Conservation (phyloP, 495 filamentous ascomycete species). For the Copromyces sp. region DNA sequence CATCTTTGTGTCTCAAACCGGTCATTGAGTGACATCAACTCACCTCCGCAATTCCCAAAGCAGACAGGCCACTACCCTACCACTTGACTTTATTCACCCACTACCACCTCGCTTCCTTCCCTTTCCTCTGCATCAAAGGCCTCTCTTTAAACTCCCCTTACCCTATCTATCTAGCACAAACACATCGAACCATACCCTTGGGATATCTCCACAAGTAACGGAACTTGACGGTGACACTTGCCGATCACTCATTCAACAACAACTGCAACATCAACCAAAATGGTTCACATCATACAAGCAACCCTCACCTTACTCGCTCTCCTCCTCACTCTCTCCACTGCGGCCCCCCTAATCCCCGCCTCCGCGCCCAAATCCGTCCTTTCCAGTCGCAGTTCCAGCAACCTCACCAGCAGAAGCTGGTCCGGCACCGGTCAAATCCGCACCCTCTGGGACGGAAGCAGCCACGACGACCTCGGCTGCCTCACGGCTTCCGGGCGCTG, state of each 20-base stretch:
- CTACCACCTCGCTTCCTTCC: neutral
- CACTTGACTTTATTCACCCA: neutral
- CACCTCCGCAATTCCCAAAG: neutral
- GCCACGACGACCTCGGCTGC: constrained; percentile 18
- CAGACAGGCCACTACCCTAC: neutral
- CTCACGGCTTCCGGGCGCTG: constrained; percentile 12
- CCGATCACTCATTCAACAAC: neutral
- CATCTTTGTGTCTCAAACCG: neutral
- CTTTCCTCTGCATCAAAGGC: neutral
- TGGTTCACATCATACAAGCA: neutral
- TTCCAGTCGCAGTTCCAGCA: neutral
- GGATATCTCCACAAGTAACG: neutral
- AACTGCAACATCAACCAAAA: neutral
- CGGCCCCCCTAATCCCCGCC: neutral
- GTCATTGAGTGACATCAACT: neutral
- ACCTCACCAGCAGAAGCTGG: neutral
- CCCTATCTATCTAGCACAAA: neutral
- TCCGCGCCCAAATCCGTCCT: neutral
- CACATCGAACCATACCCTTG: neutral
- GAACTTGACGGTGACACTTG: neutral
- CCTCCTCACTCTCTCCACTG: neutral
- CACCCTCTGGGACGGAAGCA: constrained; percentile 9
- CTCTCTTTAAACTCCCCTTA: neutral
- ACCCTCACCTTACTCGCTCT: neutral
- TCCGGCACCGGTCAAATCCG: constrained; percentile 15